phyloP scores from a whole-genome alignment of 306 rosid genomes.

The Carpinus viminea region DNA sequence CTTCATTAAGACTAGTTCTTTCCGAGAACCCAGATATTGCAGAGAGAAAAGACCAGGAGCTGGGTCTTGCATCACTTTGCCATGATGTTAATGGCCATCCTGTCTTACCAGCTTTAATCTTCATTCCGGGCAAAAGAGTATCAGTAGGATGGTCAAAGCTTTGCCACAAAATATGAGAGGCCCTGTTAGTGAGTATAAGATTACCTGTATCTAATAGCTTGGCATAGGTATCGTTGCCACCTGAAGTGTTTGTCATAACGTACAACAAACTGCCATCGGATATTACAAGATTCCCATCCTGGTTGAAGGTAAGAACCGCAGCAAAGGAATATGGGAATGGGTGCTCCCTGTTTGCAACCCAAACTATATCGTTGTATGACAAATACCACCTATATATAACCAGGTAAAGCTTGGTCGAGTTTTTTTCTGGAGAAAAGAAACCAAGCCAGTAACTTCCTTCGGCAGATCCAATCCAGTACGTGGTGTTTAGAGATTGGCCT shows the following conservation, averaged over 20 bases:
- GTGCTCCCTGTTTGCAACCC: neutral
- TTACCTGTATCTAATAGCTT: neutral
- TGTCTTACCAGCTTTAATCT: neutral
- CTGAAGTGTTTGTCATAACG: neutral
- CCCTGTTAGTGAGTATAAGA: neutral
- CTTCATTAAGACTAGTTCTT: neutral
- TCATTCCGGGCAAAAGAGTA: conserved; percentile 2
- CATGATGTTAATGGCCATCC: neutral
- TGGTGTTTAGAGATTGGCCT: too few species aligned
- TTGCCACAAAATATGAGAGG: neutral
- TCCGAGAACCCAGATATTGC: neutral
- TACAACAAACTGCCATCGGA: neutral
- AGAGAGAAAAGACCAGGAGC: neutral
- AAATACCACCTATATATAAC: too few species aligned
- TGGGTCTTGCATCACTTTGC: neutral
- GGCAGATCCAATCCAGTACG: too few species aligned
- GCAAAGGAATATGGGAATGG: neutral
- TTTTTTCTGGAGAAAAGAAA: neutral
- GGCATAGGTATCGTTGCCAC: neutral
- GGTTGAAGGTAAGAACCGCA: neutral
- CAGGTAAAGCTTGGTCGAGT: neutral
- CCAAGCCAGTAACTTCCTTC: neutral
- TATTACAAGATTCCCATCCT: neutral
- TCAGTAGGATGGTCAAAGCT: neutral
- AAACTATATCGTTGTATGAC: neutral